Percentiles rank a stretch among this genome's conserved stretches.
Evolutionary conservation across 805 yeast species (phyloP).

Genomic region (Saccharomycopsis fermentans): DNA sequence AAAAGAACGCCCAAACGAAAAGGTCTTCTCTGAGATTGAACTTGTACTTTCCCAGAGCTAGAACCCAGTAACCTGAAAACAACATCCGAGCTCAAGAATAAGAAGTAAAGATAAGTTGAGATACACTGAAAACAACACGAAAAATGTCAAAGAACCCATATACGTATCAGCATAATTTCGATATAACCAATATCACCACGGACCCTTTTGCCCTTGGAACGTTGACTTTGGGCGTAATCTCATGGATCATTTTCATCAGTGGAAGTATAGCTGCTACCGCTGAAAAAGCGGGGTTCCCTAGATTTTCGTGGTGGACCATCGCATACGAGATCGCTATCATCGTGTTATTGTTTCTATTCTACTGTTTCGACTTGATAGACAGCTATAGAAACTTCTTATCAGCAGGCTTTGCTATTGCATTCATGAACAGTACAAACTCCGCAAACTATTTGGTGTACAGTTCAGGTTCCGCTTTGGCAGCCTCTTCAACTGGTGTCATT

Average conservation of each 20-base stretch:
- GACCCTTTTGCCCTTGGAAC: slow-evolving; percentile 89
- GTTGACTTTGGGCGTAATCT: slow-evolving; percentile 56
- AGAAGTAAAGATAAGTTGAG: too few relatives aligned
- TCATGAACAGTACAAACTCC: slow-evolving; percentile 76
- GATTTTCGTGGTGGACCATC: slow-evolving; percentile 94
- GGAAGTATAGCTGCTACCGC: slow-evolving; percentile 56
- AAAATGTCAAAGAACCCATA: slow-evolving; percentile 18
- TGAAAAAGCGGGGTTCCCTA: slow-evolving; percentile 42
- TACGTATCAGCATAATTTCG: slow-evolving; percentile 24
- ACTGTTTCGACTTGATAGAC: slow-evolving; percentile 54
- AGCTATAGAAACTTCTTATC: slow-evolving; percentile 46
- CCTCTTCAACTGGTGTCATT: slow-evolving; percentile 90
- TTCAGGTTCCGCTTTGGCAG: slow-evolving; percentile 53
- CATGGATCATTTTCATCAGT: slow-evolving; percentile 84
- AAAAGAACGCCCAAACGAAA: not conserved
- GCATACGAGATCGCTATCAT: slow-evolving; percentile 65
- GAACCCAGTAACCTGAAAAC: too few relatives aligned
- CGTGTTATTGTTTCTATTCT: slow-evolving; percentile 39
- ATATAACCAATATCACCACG: slow-evolving; percentile 45
- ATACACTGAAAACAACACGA: too few relatives aligned
- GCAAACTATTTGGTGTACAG: slow-evolving; percentile 72
- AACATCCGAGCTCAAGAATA: too few relatives aligned
- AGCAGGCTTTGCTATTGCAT: slow-evolving; percentile 48
- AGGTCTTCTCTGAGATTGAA: too few relatives aligned
- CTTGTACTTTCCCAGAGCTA: too few relatives aligned